A percentile compares a stretch with the other conserved stretches of the same genome.
These are phyloP conservation scores for Ganoderma meredithae DNA, from an alignment of 1,284 basidiomycete species.

Conservation along the genomic window DNA sequence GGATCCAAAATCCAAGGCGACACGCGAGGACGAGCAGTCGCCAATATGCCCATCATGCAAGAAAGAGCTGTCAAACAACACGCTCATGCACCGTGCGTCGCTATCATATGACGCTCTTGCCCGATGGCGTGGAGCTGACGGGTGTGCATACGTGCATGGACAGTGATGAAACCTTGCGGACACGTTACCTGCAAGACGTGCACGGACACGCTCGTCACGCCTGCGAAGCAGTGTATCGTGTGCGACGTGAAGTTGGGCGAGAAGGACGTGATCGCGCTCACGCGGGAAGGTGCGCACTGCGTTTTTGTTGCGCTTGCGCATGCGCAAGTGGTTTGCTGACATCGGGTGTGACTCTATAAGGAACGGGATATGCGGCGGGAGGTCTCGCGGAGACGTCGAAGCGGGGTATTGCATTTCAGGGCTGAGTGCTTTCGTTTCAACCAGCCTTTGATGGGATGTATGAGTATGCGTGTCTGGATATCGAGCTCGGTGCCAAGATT, in stretches of 20 bases:
- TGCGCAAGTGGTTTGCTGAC: not conserved
- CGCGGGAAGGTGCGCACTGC: slow-evolving; percentile 72
- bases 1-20: slow-evolving; percentile 41
- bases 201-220: slow-evolving; percentile 80
- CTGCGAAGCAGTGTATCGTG: slow-evolving; percentile 79
- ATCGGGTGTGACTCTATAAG: slow-evolving; percentile 45
- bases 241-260: slow-evolving; percentile 75
- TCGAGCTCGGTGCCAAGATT: not conserved
- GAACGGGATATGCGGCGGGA: slow-evolving; percentile 89
- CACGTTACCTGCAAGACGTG: slow-evolving; percentile 91
- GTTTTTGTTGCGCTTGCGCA: slow-evolving; percentile 29
- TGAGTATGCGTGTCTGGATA: not conserved
- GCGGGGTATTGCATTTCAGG: slow-evolving; percentile 80
- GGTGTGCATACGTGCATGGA: not conserved
- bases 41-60: slow-evolving; percentile 92
- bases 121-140: not conserved
- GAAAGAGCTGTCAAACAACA: slow-evolving; percentile 82
- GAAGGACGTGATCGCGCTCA: slow-evolving; percentile 77
- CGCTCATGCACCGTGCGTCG: slow-evolving; percentile 71
- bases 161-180: slow-evolving; percentile 81
- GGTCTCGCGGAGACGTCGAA: slow-evolving; percentile 88
- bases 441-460: not conserved
- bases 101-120: not conserved
- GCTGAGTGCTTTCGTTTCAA: slow-evolving; percentile 46
- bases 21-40: slow-evolving; percentile 54